Base-by-base conservation (phyloP, 108 stramenopile species). In the Poteriospumella lacustris region DNA sequence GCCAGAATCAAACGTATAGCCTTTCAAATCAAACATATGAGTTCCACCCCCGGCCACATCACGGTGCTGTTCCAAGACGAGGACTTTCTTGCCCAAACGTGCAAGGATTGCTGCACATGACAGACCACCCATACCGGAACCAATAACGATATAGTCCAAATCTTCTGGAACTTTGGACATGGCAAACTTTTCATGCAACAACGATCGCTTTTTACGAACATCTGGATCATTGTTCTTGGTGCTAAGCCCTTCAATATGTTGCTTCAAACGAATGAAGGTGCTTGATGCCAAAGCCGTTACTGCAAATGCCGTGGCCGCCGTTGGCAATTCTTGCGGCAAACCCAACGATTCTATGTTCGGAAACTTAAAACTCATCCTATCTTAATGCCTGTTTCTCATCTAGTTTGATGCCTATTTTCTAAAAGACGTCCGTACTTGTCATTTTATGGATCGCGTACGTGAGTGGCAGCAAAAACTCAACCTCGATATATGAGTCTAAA, bases 41-140 rank as follows among this genome's bases (percentile, higher is more conserved):
- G 81, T 39, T 43, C 84, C 84, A 29, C 87, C 87, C 12, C 86
- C 87, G 28, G 85, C 86, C 38, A 79, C 76, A 24, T 86, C 80
- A 33, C 40, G 9, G 72, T 91, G 90, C 42, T 89, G 85, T 83
- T 95, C 94, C n/a, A 93, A 75, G 0, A 95, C 92, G 5, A 84
- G 73, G 28, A 89, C 89, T 1, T 72, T 56, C 1, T 87, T 86
- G 19, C 87, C 89, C 56, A 86, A 87, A 5, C 90, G 80, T 0
- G 91, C 81, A 58, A 93, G 78, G 5, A 92, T 80, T 26, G 90
- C 86, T 0, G 89, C 94, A 84, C 92, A 93, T 15, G 90, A 89
- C 1, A 95, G 87, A 9, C 94, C 94, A 1, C 90, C 92, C 39
- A 95, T 82, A 5, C 94, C 94, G 43, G 87, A 87, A 28, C 94